A percentile compares a stretch with the other conserved stretches of the same genome.
Evolutionary conservation across 1,284 basidiomycete species (phyloP).

Genomic region (Moesziomyces sp.): DNA sequence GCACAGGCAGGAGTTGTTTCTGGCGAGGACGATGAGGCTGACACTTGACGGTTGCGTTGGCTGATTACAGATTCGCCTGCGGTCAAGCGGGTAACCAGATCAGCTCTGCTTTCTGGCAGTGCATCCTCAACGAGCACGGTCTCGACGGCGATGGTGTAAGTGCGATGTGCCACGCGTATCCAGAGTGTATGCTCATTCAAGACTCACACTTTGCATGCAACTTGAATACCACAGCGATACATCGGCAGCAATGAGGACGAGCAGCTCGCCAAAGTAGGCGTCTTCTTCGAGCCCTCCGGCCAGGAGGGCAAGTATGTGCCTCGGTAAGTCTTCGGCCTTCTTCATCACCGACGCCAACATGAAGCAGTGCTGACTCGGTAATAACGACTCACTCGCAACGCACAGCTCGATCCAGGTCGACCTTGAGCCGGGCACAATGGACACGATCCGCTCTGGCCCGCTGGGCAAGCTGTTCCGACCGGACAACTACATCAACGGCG

Average conservation of each 20-base stretch:
- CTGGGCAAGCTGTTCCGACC: conserved; percentile 84
- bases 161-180: not conserved
- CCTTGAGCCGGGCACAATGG: conserved; percentile 88
- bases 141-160: conserved; percentile 62
- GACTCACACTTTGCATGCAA: too few relatives aligned
- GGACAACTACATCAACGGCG: conserved; percentile 76
- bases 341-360: not conserved
- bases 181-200: too few relatives aligned
- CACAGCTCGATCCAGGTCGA: conserved; percentile 91
- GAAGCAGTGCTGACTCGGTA: not conserved
- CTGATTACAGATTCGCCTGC: conserved; percentile 47
- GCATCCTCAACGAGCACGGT: conserved; percentile 66
- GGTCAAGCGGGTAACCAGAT: conserved; percentile 77
- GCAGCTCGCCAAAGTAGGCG: conserved; percentile 60
- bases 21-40: not conserved
- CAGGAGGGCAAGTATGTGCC: conserved; percentile 66
- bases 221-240: conserved; percentile 45
- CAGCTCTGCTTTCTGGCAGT: conserved; percentile 66
- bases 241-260: conserved; percentile 58
- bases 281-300: conserved; percentile 66
- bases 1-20: too few relatives aligned
- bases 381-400: conserved; percentile 65
- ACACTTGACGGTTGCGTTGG: not conserved
- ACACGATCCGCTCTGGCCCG: conserved; percentile 75
- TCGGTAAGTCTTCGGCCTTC: conserved; percentile 22